phyloP scores from a whole-genome alignment of 1,284 basidiomycete species.

The Apiotrichum sp. region DNA sequence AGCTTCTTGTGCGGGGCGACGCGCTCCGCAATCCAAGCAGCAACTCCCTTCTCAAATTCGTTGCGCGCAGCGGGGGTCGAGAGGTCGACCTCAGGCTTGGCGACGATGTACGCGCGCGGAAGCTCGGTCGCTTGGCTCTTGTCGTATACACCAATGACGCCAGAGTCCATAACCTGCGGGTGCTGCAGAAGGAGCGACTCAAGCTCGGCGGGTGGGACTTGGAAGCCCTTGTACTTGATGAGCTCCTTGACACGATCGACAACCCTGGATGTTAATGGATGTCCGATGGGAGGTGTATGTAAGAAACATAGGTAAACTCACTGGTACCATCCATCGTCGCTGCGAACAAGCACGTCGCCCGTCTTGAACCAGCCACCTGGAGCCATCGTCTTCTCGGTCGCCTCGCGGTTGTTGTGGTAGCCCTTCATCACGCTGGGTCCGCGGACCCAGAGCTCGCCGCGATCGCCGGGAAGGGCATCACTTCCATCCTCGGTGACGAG shows the following conservation, averaged over 20 bases:
- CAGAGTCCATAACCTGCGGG: slow-evolving; percentile 62
- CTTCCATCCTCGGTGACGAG: slow-evolving; percentile 53
- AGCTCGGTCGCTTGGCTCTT: slow-evolving; percentile 64
- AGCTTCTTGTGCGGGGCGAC: slow-evolving; percentile 51
- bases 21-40: slow-evolving; percentile 57
- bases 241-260: slow-evolving; percentile 59
- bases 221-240: slow-evolving; percentile 63
- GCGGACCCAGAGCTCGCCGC: slow-evolving; percentile 74
- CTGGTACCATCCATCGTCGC: slow-evolving; percentile 54
- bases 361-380: slow-evolving; percentile 69
- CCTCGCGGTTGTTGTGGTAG: slow-evolving; percentile 58
- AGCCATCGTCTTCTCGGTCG: slow-evolving; percentile 58
- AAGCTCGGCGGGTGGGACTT: slow-evolving; percentile 70
- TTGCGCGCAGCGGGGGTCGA: slow-evolving; percentile 38
- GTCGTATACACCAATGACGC: slow-evolving; percentile 63
- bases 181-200: slow-evolving; percentile 68
- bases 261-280: neutral
- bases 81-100: slow-evolving; percentile 45
- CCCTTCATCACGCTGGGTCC: slow-evolving; percentile 76
- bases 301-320: neutral
- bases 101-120: slow-evolving; percentile 61
- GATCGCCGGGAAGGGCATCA: slow-evolving; percentile 51
- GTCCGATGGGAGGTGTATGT: too few relatives aligned
- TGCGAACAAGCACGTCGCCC: slow-evolving; percentile 63
- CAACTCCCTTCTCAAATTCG: slow-evolving; percentile 51